A percentile compares a stretch with the other conserved stretches of the same genome.
phyloP scores from a whole-genome alignment of 257 asterid genomes.

The Jasminum sambac region DNA sequence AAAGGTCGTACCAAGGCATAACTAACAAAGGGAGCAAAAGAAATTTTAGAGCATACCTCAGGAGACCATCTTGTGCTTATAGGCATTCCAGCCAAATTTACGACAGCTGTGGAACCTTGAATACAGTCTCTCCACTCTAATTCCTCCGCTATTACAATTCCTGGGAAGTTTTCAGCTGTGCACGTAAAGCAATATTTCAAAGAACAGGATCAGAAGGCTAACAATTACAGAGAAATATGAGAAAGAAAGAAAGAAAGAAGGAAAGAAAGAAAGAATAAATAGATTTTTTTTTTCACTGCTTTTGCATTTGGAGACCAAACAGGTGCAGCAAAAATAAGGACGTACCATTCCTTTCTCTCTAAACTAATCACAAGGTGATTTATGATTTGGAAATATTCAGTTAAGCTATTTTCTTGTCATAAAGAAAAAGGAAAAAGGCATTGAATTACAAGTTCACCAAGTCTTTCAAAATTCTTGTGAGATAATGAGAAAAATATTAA shows the following conservation, averaged over 20 bases:
- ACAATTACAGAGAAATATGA: slow-evolving; percentile 1
- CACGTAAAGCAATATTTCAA: slow-evolving; percentile 16
- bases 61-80: slow-evolving; percentile 93
- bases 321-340: neutral
- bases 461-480: neutral
- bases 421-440: neutral
- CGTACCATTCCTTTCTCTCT: neutral
- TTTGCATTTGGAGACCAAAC: neutral
- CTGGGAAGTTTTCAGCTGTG: slow-evolving; percentile 71
- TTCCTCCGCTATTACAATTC: slow-evolving; percentile 75
- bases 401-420: slow-evolving; percentile 3
- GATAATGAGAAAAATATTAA: neutral
- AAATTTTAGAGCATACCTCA: slow-evolving; percentile 46
- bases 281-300: too few relatives aligned
- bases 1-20: neutral
- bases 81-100: slow-evolving; percentile 91
- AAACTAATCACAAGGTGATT: neutral
- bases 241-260: neutral
- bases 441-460: slow-evolving; percentile 1
- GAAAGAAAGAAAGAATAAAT: neutral
- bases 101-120: slow-evolving; percentile 87
- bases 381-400: neutral
- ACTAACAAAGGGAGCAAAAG: neutral
- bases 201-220: slow-evolving; percentile 19
- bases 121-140: slow-evolving; percentile 77